Base-by-base conservation (phyloP, 176 grass and related monocot species). In the Triticum dicoccoides region DNA sequence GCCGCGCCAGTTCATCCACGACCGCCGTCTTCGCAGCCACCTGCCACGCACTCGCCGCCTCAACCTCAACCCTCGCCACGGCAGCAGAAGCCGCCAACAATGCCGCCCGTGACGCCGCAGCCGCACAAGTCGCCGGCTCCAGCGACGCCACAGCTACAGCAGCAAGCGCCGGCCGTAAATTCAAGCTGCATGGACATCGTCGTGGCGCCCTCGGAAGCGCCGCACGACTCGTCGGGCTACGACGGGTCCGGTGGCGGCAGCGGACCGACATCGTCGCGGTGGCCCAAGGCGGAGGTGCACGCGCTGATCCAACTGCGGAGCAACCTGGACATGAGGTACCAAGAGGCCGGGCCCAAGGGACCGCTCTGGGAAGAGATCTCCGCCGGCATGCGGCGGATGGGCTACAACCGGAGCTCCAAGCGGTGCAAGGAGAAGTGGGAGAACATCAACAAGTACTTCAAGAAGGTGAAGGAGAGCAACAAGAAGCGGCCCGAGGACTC, bases 371-470 rank as follows among this genome's bases (percentile, higher is more conserved):
- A 99, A 83, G 97, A 99, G 88, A 99, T 99, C 85, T 99, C 97
- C n/a, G 44, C 69, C 9, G 89, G 94, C 18, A 99, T 99, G 97
- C 77, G 51, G 73, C 85, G 87, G 82, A 3, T 93, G 29, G 97
- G 97, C 1, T 99, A 99, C 82, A 99, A 33, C 87, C 88, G 97
- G 79, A 99, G 34, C 73, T 1, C 97, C 5, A 99, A 99, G 88
- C 33, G 97, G 34, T 99, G 97, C 97, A 99, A 99, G 80, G 97
- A 99, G 87, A 99, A 99, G 80, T 99, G 97, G 97, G 94, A 97
- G 88, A 99, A 99, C 89, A 99, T 99, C 80, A 99, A 99, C 87
- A 99, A 99, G 83, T 99, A 99, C 87, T 99, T 94, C 90, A 99
- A 99, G 94, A 99, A 99, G 87, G 97, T 99, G 29, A 99, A 99